Evolutionary conservation across 2,329 filamentous ascomycete species (phyloP).

Genomic region (Clarireedia homoeocarpa): DNA sequence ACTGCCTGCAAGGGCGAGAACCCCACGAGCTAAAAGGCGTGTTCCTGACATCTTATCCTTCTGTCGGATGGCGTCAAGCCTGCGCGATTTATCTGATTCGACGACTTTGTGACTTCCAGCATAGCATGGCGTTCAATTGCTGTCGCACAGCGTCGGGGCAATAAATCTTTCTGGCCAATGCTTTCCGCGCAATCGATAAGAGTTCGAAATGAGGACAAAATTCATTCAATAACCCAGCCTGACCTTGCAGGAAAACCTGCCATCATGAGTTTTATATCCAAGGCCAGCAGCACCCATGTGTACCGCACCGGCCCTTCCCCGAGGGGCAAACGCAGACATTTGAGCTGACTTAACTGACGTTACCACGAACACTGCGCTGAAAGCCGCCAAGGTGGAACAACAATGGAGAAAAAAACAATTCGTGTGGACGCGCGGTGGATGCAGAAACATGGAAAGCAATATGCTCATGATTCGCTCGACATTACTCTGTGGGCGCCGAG

Average conservation of each 20-base stretch:
- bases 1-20: constrained; percentile 7
- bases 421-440: neutral
- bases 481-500: neutral
- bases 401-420: neutral
- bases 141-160: neutral
- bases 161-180: neutral
- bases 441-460: neutral
- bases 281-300: neutral
- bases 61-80: neutral
- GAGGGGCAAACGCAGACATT: neutral
- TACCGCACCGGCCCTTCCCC: neutral
- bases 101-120: neutral
- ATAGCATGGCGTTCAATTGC: neutral
- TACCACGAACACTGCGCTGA: neutral
- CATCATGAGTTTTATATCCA: neutral
- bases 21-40: neutral
- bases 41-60: neutral
- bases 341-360: neutral
- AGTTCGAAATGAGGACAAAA: neutral
- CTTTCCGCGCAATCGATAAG: neutral
- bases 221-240: neutral
- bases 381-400: no score
- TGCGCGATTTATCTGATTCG: neutral
- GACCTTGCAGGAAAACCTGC: neutral
- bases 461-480: neutral